Base-by-base conservation (phyloP, 805 yeast genomes). In the Kodamaea kaohsiungensis region DNA sequence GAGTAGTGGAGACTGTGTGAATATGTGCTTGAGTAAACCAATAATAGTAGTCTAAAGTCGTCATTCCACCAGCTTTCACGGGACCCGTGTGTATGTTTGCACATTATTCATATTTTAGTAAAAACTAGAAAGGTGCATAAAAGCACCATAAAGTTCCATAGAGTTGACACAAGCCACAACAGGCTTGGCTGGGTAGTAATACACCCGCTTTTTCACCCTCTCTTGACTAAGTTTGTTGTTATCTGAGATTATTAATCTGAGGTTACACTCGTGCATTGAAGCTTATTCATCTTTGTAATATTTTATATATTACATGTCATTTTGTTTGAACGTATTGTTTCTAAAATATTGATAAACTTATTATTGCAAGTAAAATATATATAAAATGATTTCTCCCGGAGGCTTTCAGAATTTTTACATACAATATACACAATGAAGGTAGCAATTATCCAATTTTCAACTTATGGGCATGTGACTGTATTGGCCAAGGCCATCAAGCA, bases 371-470 rank as follows among this genome's bases (percentile, higher is more conserved):
- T 30, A 30, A 30, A 30, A 30, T 15, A 22, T 39, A 40, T 39
- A 48, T 27, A 38, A 12, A 18, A 33, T 15, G 2, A 27, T 22
- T 12, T 19, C 22, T 16, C 17, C 16, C 9, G 13, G 10, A 17
- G 18, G 25, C 10, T 22, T 39, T 17, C 43, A 16, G 39, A 19
- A 40, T 19, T 4, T 18, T 19, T 17, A 35, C 7, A 13, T 10
- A 40, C 15, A 1, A 67, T 30, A 35, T 35, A n/a, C 9, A 47
- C 15, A 1, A 69, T 69, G 72, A 86, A 84, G 72, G 78, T 86
- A 53, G 92, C 91, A 48, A 86, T 91, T 60, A 79, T 91, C 69
- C 83, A 86, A 69, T 91, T 91, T 81, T 86, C 96, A 39, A 69
- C 87, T 61, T 90, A 88, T 76, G 91, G 91, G 57, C 97, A 91